Conservation (phyloP, 352 stramenopile species). For the Globisporangium cystogenes region DNA sequence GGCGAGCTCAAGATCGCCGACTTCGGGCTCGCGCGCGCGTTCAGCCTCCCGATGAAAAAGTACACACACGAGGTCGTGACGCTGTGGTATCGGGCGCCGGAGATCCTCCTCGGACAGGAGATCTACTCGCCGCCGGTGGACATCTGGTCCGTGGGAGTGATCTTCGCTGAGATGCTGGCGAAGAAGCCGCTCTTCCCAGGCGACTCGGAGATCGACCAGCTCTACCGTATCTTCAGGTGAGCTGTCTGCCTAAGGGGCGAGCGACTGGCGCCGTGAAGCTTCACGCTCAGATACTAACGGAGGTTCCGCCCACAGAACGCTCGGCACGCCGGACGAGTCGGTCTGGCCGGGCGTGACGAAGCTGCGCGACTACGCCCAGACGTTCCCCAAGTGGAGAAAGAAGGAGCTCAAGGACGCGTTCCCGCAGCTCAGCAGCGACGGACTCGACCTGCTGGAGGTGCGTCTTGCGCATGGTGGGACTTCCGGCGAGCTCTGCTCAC, state of each 20-base stretch:
- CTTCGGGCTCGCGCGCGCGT: slow-evolving; percentile 96
- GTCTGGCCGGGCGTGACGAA: slow-evolving; percentile 96
- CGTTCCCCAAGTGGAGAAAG: slow-evolving; percentile 96
- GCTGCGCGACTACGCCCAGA: slow-evolving; percentile 93
- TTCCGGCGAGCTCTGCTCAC: background rate
- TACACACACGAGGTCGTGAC: slow-evolving; percentile 99
- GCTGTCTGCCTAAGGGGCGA: background rate
- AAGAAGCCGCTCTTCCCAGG: slow-evolving; percentile 82
- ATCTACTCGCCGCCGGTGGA: slow-evolving; percentile 86
- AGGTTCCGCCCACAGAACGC: slow-evolving; percentile 28
- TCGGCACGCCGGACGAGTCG: slow-evolving; percentile 96
- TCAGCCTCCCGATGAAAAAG: slow-evolving; percentile 95
- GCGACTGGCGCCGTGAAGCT: background rate
- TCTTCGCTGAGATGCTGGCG: slow-evolving; percentile 82
- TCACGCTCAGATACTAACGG: background rate
- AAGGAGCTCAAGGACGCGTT: slow-evolving; percentile 67
- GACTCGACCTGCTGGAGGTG: slow-evolving; percentile 64
- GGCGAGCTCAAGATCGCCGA: slow-evolving; percentile 97
- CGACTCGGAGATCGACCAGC: slow-evolving; percentile 84
- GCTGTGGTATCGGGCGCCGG: slow-evolving; percentile 98
- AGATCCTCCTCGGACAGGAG: slow-evolving; percentile 96
- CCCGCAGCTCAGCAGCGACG: slow-evolving; percentile 47
- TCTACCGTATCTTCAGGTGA: slow-evolving; percentile 84
- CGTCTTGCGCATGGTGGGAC: too few species aligned
- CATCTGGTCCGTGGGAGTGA: slow-evolving; percentile 84